Percentiles rank a stretch among this genome's conserved stretches.
phyloP scores from a whole-genome alignment of 768 basidiomycete genomes.

The Fomitopsis pulvina region DNA sequence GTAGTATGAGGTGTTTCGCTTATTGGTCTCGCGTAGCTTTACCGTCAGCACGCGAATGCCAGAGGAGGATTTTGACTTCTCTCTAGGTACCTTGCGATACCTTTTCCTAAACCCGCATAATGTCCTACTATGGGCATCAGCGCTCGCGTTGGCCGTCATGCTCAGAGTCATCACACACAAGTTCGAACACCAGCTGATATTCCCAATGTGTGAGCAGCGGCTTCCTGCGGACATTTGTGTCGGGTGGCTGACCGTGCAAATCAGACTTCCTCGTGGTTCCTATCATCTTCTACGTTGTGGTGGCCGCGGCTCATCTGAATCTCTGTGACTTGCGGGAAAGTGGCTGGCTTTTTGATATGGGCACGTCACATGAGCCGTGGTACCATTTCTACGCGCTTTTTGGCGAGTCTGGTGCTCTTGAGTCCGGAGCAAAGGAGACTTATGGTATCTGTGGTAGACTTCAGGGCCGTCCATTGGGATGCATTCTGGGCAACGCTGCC shows the following conservation, averaged over 20 bases:
- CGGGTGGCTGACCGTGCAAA: background rate
- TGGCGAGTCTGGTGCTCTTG: conserved; percentile 36
- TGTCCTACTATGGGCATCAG: conserved; percentile 72
- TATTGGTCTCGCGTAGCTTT: conserved; percentile 37
- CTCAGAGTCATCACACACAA: conserved; percentile 75
- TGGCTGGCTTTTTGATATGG: conserved; percentile 88
- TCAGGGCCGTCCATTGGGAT: conserved; percentile 47
- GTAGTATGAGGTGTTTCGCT: background rate
- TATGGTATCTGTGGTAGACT: conserved; percentile 37
- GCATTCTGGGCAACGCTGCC: conserved; percentile 82
- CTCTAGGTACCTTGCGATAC: conserved; percentile 54
- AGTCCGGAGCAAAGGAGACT: background rate
- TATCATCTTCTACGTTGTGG: conserved; percentile 74
- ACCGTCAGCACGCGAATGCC: conserved; percentile 80
- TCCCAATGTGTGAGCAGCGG: conserved; percentile 69
- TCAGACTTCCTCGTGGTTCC: conserved; percentile 80
- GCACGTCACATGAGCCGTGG: conserved; percentile 48
- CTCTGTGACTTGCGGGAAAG: conserved; percentile 48
- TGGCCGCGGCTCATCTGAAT: conserved; percentile 55
- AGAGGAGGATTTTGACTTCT: conserved; percentile 69
- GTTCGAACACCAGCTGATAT: conserved; percentile 84
- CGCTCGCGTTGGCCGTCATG: conserved; percentile 67
- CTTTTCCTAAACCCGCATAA: conserved; percentile 62
- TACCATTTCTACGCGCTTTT: conserved; percentile 81
- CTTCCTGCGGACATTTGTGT: background rate